Evolutionary conservation across 805 yeast species (phyloP).

Genomic region (Starmera caribaea): DNA sequence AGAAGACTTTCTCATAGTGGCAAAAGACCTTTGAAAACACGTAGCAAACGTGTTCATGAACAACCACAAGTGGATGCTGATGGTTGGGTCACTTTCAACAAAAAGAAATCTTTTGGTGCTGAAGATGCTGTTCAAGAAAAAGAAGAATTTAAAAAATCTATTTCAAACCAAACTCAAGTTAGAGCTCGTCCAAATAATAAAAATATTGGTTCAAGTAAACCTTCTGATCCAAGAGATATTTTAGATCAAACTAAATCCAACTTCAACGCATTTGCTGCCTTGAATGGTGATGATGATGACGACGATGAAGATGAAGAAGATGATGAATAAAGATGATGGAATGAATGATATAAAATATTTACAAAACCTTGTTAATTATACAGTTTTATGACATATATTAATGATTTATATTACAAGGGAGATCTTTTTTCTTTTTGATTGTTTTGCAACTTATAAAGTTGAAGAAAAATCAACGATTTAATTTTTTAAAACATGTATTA

Average conservation of each 20-base stretch:
- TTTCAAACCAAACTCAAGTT: constrained; percentile 33
- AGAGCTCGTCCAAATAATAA: constrained; percentile 65
- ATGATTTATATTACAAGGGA: too few species aligned
- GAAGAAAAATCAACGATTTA: too few species aligned
- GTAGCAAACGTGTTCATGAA: constrained; percentile 35
- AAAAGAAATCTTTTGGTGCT: constrained; percentile 34
- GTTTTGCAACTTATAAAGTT: too few species aligned
- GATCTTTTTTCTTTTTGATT: too few species aligned
- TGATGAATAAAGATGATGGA: constrained; percentile 1
- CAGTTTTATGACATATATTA: too few species aligned
- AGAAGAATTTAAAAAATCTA: constrained; percentile 32
- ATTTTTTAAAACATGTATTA: too few species aligned
- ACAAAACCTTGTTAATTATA: too few species aligned
- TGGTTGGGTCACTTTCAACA: constrained; percentile 69
- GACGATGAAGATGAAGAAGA: constrained; percentile 16
- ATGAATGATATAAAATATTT: too few species aligned
- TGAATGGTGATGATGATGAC: constrained; percentile 24
- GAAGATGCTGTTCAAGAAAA: constrained; percentile 40
- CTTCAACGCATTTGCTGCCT: constrained; percentile 78
- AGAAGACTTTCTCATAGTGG: constrained; percentile 35
- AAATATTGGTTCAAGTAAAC: constrained; percentile 64
- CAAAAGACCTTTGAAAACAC: constrained; percentile 47
- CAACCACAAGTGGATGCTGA: constrained; percentile 58
- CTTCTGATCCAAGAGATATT: constrained; percentile 64
- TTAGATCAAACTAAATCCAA: constrained; percentile 53